Evolutionary conservation across 495 filamentous ascomycete genomes (phyloP).

Genomic region (Neurospora sp.): DNA sequence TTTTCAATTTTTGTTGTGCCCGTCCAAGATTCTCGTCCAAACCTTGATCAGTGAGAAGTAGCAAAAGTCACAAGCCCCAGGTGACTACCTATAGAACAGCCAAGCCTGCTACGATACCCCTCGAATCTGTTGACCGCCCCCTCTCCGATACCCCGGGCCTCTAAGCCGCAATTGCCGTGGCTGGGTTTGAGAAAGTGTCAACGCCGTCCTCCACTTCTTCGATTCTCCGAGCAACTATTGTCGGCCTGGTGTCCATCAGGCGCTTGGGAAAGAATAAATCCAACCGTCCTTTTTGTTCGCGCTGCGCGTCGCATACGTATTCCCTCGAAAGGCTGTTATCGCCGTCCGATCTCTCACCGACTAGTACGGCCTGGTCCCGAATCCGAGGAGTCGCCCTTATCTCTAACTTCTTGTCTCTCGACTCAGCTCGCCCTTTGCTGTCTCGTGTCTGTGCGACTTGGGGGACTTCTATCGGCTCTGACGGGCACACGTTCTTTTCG

Average conservation of each 20-base stretch:
- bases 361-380: neutral
- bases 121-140: neutral
- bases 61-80: neutral
- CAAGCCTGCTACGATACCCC: neutral
- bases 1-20: neutral
- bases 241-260: neutral
- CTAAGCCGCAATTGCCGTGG: neutral
- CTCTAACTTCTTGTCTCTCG: neutral
- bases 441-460: neutral
- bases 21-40: neutral
- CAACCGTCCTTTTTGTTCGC: neutral
- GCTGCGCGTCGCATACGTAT: neutral
- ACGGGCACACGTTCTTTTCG: neutral
- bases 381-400: neutral
- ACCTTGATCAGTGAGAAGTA: neutral
- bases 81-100: neutral
- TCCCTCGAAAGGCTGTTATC: neutral
- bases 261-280: neutral
- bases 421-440: neutral
- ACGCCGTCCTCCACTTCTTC: neutral
- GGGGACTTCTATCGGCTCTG: neutral
- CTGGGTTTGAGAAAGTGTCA: neutral
- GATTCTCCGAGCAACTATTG: neutral
- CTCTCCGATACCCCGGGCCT: neutral
- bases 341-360: neutral